These are phyloP conservation scores for Drechslerella coelobrocha DNA, from an alignment of 2,329 filamentous ascomycete genomes.

Conservation along the genomic window DNA sequence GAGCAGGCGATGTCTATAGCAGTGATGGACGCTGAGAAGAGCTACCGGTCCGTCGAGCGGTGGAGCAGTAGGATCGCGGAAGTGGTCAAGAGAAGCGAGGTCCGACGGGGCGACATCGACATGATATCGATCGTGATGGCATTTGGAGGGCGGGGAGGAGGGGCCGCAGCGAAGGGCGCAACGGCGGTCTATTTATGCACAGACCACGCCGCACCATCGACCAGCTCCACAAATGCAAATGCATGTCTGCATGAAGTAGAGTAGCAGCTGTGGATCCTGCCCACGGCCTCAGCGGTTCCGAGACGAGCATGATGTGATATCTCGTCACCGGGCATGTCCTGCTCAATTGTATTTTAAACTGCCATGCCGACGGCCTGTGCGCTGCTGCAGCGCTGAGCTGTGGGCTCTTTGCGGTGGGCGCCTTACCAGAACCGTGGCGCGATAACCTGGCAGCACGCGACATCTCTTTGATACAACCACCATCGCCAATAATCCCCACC, in stretches of 20 bases:
- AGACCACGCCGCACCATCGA: constrained; percentile 10
- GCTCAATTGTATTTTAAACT: too few relatives aligned
- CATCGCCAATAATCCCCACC: constrained; percentile 59
- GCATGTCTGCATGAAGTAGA: too few relatives aligned
- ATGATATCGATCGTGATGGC: background rate
- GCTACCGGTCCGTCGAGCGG: constrained; percentile 22
- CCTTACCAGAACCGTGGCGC: too few relatives aligned
- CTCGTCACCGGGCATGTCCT: too few relatives aligned
- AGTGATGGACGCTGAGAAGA: background rate
- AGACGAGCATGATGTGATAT: too few relatives aligned
- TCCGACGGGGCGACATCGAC: background rate
- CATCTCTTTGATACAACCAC: constrained; percentile 4
- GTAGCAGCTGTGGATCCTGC: too few relatives aligned
- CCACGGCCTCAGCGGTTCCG: too few relatives aligned
- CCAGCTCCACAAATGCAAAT: background rate
- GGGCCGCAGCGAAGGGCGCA: constrained; percentile 10
- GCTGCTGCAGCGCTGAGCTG: background rate
- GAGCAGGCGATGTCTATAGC: background rate
- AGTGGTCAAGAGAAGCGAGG: background rate
- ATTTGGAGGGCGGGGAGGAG: background rate
- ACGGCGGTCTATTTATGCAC: constrained; percentile 35
- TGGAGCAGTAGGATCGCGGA: constrained; percentile 3
- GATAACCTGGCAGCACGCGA: background rate
- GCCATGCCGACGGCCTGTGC: background rate
- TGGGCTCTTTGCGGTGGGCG: too few relatives aligned